Evolutionary conservation across 2,329 filamentous ascomycete genomes (phyloP).

Genomic region (Lachnum nothofagi): DNA sequence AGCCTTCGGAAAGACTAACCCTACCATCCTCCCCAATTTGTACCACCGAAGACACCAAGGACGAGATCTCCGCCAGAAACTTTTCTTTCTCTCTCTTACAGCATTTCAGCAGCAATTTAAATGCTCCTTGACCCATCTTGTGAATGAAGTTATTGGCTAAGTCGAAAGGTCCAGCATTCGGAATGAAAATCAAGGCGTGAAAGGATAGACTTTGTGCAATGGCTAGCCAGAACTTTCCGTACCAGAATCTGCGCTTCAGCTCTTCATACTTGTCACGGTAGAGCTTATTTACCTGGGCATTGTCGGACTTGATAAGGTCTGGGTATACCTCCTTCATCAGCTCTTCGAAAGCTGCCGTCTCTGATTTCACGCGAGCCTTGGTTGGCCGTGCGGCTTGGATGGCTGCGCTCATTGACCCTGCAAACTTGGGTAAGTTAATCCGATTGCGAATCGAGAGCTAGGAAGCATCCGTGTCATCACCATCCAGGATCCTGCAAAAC

Average conservation of each 20-base stretch:
- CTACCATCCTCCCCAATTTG: background rate
- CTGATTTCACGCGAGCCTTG: background rate
- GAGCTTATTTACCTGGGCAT: background rate
- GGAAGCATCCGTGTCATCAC: background rate
- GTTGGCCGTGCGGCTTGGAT: background rate
- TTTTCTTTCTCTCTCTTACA: background rate
- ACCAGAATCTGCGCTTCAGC: background rate
- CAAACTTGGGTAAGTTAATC: background rate
- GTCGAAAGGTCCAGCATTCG: background rate
- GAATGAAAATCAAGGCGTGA: background rate
- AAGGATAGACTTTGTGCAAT: background rate
- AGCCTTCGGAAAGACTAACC: background rate
- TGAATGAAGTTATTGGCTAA: background rate
- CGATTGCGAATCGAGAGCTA: background rate
- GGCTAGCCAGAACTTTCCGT: background rate
- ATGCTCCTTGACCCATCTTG: background rate
- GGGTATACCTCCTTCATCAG: background rate
- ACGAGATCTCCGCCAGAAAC: background rate
- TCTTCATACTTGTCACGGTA: background rate
- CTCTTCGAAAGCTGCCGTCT: background rate
- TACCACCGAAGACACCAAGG: background rate
- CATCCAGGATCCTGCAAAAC: background rate
- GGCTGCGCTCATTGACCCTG: background rate
- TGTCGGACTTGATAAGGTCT: background rate
- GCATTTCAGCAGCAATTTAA: background rate